phyloP scores from a whole-genome alignment of 225 moss, liverwort and hornwort genomes.

The Marchantia polymorpha region DNA sequence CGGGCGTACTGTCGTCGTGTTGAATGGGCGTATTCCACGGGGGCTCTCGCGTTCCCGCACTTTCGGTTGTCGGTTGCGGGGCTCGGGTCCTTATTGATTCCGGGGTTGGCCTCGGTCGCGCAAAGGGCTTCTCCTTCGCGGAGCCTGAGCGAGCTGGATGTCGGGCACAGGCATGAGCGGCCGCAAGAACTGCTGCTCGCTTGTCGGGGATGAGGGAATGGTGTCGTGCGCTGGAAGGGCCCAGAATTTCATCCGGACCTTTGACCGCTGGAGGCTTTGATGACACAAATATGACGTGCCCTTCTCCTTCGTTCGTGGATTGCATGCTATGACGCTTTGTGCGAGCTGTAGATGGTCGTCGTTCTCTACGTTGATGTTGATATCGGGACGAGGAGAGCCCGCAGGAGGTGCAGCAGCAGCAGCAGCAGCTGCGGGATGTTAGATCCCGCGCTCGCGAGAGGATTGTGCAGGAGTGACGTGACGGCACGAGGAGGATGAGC shows the following conservation, averaged over 20 bases:
- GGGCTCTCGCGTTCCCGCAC: not conserved
- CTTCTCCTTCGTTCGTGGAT: not conserved
- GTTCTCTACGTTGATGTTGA: not conserved
- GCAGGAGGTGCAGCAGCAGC: not conserved
- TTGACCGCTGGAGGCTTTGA: not conserved
- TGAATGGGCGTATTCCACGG: not conserved
- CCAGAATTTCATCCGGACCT: not conserved
- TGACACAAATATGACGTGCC: not conserved
- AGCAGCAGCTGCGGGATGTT: too few species aligned
- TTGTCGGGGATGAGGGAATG: slow-evolving; percentile 13
- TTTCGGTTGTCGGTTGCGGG: slow-evolving; percentile 5
- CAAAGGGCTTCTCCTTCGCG: not conserved
- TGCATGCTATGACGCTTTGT: not conserved
- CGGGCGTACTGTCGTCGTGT: not conserved
- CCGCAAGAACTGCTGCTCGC: not conserved
- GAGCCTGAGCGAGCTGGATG: not conserved
- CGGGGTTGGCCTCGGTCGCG: too few species aligned
- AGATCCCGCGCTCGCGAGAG: not conserved
- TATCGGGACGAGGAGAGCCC: not conserved
- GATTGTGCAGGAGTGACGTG: not conserved
- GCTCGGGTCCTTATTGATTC: not conserved
- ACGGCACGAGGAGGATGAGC: not conserved
- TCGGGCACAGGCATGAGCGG: slow-evolving; percentile 20
- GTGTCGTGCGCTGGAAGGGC: not conserved
- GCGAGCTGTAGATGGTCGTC: not conserved